Base-by-base conservation (phyloP, 345 rosid species). In the Bruguiera gymnorhiza region DNA sequence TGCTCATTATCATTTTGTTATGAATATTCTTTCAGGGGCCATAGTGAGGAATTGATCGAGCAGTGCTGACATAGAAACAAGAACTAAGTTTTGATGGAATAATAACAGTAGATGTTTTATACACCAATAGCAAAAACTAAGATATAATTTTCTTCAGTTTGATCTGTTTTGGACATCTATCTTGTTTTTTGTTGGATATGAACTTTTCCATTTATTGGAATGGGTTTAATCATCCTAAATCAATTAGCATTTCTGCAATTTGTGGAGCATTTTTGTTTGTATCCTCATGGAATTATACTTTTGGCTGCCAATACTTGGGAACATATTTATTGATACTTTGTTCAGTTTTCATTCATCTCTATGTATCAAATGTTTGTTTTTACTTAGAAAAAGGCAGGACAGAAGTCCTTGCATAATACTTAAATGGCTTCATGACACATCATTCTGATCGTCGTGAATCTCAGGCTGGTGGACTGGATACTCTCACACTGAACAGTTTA, bases 401-500 rank as follows among this genome's bases (percentile, higher is more conserved):
- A 39, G 16, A 39, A 39, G 48, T 39, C 48, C 16, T 2, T 39
- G 48, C 21, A 3, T 9, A 32, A 7, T 63, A 32, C 13, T 46
- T 51, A 2, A 29, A 29, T 52, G 10, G 51, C 39, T 30, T 51
- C 59, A 65, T 39, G 48, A 9, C 16, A 8, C 31, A 60, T 34
- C 27, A 66, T 29, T 26, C 11, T 13, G 2, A 24, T 26, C 3
- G 1, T 6, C 37, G 51, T 70, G 58, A 65, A 70, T 79, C 62
- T 46, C 72, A 96, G 99, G 99, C 85, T 57, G 99, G 98, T 76
- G 99, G 99, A 64, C 75, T 96, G 82, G 99, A 96, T 80, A 74
- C 97, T 0, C 91, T 92, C 69, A 92, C 88, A 10, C 81, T 96
- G 60, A 85, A 83, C 84, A 96, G 98, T 71, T 82, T 92, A 68